Conservation (phyloP, 2,329 filamentous ascomycete genomes). For the Fusarium secorum region DNA sequence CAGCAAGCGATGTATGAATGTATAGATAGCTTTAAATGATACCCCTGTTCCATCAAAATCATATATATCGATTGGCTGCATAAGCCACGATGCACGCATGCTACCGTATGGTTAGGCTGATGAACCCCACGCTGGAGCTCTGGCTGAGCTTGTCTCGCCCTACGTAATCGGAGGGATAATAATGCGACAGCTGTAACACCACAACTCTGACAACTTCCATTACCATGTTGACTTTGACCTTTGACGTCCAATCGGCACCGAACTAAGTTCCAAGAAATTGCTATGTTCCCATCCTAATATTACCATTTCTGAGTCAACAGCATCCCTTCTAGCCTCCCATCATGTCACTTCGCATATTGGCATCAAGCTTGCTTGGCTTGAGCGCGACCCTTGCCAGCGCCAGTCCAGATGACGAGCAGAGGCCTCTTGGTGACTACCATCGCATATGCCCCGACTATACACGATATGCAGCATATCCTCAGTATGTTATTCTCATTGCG, state of each 20-base stretch:
- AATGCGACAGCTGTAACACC: slow-evolving; percentile 26
- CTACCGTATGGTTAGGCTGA: neutral
- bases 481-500: slow-evolving; percentile 44
- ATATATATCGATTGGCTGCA: too few species aligned
- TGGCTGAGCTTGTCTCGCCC: neutral
- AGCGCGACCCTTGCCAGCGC: slow-evolving; percentile 32
- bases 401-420: slow-evolving; percentile 33
- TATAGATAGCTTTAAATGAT: slow-evolving; percentile 31
- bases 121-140: slow-evolving; percentile 19
- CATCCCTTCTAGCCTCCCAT: neutral
- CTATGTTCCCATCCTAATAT: neutral
- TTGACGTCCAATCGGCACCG: neutral
- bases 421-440: slow-evolving; percentile 37
- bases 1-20: slow-evolving; percentile 1
- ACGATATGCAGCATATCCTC: slow-evolving; percentile 49
- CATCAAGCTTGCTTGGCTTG: slow-evolving; percentile 41
- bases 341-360: slow-evolving; percentile 43
- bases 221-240: neutral
- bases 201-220: neutral
- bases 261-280: neutral
- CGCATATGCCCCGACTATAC: slow-evolving; percentile 53
- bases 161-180: slow-evolving; percentile 29
- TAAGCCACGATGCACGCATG: neutral
- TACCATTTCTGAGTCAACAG: neutral
- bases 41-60: slow-evolving; percentile 14